Evolutionary conservation across 2,329 filamentous ascomycete species (phyloP).

Genomic region (Fusarium oxysporum): DNA sequence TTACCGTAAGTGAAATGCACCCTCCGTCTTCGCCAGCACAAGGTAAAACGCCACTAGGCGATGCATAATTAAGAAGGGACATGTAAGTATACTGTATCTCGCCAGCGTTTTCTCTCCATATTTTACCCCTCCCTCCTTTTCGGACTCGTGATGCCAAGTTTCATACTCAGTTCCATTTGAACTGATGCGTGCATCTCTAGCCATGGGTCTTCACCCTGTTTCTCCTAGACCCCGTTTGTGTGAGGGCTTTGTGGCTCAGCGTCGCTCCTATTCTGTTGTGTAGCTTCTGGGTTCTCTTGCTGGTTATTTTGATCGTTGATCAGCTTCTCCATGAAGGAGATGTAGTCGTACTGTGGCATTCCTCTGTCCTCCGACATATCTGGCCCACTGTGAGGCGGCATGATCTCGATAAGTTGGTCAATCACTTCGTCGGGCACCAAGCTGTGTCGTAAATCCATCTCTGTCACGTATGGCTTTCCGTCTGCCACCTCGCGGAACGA

Average conservation of each 20-base stretch:
- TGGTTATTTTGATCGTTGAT: slow-evolving; percentile 61
- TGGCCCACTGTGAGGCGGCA: slow-evolving; percentile 85
- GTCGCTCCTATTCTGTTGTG: slow-evolving; percentile 52
- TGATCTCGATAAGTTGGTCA: slow-evolving; percentile 87
- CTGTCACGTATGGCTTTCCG: slow-evolving; percentile 98
- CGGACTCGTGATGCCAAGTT: slow-evolving; percentile 1
- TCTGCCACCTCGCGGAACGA: slow-evolving; percentile 97
- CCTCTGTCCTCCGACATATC: slow-evolving; percentile 88
- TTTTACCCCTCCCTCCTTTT: slow-evolving; percentile 2
- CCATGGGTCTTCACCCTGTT: slow-evolving; percentile 11
- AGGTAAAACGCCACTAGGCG: slow-evolving; percentile 31
- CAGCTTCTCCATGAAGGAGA: slow-evolving; percentile 94
- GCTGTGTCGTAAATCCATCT: slow-evolving; percentile 94
- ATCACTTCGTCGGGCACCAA: slow-evolving; percentile 98
- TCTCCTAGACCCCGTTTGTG: slow-evolving; percentile 49
- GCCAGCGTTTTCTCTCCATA: slow-evolving; percentile 8
- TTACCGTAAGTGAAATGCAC: slow-evolving; percentile 33
- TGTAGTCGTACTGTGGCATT: slow-evolving; percentile 92
- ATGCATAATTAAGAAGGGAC: slow-evolving; percentile 35
- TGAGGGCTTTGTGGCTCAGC: slow-evolving; percentile 48
- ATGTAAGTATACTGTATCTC: slow-evolving; percentile 10
- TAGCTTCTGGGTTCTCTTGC: slow-evolving; percentile 44
- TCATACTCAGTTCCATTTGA: slow-evolving; percentile 24
- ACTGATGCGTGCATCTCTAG: slow-evolving; percentile 30
- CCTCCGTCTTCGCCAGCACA: slow-evolving; percentile 22